Conservation (phyloP, 495 filamentous ascomycete species). For the Massariosphaeria phaeospora region DNA sequence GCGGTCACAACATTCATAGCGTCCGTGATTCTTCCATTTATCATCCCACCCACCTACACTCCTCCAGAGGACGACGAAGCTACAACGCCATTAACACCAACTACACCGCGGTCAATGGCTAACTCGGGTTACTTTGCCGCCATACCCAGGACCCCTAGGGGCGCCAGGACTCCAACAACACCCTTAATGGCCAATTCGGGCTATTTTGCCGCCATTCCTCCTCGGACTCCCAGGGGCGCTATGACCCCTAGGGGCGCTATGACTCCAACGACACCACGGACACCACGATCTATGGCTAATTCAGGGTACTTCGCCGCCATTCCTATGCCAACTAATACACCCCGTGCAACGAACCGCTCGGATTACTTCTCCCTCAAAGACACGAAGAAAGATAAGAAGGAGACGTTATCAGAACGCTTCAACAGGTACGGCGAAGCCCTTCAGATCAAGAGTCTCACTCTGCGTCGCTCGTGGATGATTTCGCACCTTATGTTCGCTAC, state of each 20-base stretch:
- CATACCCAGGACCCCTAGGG: too few relatives aligned
- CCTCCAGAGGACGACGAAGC: conserved; percentile 33
- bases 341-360: background rate
- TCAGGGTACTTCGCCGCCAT: conserved; percentile 3
- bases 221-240: too few relatives aligned
- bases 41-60: conserved; percentile 71
- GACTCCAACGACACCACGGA: conserved; percentile 7
- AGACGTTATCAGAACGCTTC: conserved; percentile 15
- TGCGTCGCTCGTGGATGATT: conserved; percentile 78
- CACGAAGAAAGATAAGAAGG: conserved; percentile 4
- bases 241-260: conserved; percentile 8
- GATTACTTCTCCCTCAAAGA: conserved; percentile 33
- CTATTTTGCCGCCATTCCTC: too few relatives aligned
- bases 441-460: conserved; percentile 72
- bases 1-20: conserved; percentile 73
- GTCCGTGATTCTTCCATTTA: conserved; percentile 75
- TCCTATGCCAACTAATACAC: background rate
- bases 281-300: background rate
- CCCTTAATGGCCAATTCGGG: too few relatives aligned
- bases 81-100: conserved; percentile 10
- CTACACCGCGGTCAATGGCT: background rate
- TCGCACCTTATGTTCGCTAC: conserved; percentile 72
- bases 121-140: conserved; percentile 2
- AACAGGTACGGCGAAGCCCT: conserved; percentile 42
- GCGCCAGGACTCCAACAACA: too few relatives aligned